phyloP scores from a whole-genome alignment of 1,284 basidiomycete species.

The Tilletia caries region DNA sequence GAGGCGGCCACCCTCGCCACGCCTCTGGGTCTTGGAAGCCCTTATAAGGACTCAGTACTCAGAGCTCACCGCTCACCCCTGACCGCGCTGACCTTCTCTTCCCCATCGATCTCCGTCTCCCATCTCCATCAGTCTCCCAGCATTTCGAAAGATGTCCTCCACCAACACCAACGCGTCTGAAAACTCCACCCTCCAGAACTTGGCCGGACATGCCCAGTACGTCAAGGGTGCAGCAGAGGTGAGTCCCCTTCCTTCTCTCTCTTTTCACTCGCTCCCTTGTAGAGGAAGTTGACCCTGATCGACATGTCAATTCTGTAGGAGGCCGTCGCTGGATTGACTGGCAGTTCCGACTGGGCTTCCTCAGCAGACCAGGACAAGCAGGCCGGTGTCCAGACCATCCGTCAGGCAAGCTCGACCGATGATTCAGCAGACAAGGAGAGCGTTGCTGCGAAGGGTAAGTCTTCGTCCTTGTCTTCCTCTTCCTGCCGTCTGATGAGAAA shows the following conservation, averaged over 20 bases:
- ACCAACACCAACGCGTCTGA: neutral
- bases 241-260: neutral
- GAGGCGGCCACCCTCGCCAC: no score
- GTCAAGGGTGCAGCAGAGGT: conserved; percentile 15
- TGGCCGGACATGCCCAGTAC: conserved; percentile 16
- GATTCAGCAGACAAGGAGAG: neutral
- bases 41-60: no score
- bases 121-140: neutral
- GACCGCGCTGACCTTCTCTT: no score
- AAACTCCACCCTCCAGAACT: neutral
- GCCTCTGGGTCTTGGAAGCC: no score
- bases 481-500: neutral
- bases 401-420: neutral
- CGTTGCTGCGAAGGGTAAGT: conserved; percentile 10
- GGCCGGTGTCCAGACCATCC: conserved; percentile 1
- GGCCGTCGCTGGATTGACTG: neutral
- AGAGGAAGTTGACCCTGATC: neutral
- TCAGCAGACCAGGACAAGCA: conserved; percentile 8
- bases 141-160: neutral
- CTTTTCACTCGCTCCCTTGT: neutral
- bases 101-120: no score
- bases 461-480: neutral
- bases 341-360: neutral
- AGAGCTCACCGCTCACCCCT: no score
- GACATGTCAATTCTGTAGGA: neutral